A percentile compares a stretch with the other conserved stretches of the same genome.
These are phyloP conservation scores for Cyberlindnera americana DNA, from an alignment of 805 yeast genomes.

Conservation along the genomic window DNA sequence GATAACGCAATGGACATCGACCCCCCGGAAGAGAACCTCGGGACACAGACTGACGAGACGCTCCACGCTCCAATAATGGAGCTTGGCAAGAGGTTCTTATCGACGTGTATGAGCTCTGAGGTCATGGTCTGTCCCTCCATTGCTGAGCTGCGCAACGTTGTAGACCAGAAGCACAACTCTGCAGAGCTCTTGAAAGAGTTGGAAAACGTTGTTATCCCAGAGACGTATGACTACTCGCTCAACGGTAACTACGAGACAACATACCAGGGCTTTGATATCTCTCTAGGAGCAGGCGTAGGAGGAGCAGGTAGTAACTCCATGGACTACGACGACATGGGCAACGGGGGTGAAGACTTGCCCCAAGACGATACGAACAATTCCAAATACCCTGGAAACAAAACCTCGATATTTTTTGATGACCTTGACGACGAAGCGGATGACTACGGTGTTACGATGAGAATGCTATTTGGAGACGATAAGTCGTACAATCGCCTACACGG, in stretches of 20 bases:
- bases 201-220: conserved; percentile 18
- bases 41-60: conserved; percentile 4
- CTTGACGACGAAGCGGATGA: conserved; percentile 26
- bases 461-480: conserved; percentile 21
- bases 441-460: conserved; percentile 27
- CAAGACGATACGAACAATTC: conserved; percentile 15
- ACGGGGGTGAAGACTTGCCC: conserved; percentile 8
- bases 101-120: background rate
- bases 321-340: conserved; percentile 17
- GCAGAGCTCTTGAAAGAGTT: conserved; percentile 13
- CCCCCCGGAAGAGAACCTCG: conserved; percentile 8
- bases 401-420: conserved; percentile 27
- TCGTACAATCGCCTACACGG: conserved; percentile 21
- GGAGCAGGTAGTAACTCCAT: conserved; percentile 26
- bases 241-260: conserved; percentile 14
- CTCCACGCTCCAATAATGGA: conserved; percentile 6
- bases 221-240: conserved; percentile 7
- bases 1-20: conserved; percentile 24
- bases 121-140: conserved; percentile 21
- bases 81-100: conserved; percentile 16
- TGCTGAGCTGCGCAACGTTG: conserved; percentile 18
- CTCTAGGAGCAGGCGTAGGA: conserved; percentile 19
- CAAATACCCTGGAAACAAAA: conserved; percentile 25
- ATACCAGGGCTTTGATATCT: conserved; percentile 18
- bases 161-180: conserved; percentile 18